phyloP scores from a whole-genome alignment of 495 filamentous ascomycete species.

The Penicillium maclennaniae region DNA sequence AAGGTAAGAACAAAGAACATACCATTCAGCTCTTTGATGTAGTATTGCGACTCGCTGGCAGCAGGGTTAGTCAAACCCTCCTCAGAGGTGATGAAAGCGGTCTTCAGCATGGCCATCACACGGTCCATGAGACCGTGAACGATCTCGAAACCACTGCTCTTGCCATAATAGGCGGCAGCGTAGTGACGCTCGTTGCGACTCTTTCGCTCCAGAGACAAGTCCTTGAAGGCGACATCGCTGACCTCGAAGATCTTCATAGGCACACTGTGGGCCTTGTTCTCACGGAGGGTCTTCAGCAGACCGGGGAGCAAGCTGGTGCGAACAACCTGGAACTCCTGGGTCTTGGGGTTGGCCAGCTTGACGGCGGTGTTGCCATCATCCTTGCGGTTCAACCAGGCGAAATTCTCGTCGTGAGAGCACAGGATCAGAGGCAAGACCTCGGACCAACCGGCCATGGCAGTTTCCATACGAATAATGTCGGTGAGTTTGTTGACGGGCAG shows the following conservation, averaged over 20 bases:
- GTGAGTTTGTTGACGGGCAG: conserved; percentile 89
- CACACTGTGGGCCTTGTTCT: conserved; percentile 86
- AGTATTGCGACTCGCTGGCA: conserved; percentile 66
- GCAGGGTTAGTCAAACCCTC: conserved; percentile 59
- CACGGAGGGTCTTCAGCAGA: conserved; percentile 88
- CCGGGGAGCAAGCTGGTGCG: conserved; percentile 86
- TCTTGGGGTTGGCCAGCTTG: conserved; percentile 92
- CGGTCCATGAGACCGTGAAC: conserved; percentile 93
- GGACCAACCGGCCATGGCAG: conserved; percentile 91
- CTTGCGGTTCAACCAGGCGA: conserved; percentile 87
- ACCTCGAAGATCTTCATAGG: conserved; percentile 94
- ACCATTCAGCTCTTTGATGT: conserved; percentile 88
- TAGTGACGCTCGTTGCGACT: conserved; percentile 90
- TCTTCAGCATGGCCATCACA: conserved; percentile 87
- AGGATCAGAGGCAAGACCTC: conserved; percentile 96
- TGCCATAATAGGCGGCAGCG: conserved; percentile 91
- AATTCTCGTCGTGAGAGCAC: conserved; percentile 98
- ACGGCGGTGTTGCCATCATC: conserved; percentile 86
- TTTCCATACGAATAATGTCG: conserved; percentile 87
- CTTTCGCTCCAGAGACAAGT: conserved; percentile 70
- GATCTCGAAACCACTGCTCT: conserved; percentile 92
- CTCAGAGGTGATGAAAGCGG: conserved; percentile 70
- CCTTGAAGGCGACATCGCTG: conserved; percentile 89
- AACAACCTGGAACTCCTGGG: conserved; percentile 92
- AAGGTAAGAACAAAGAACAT: conserved; percentile 19